Percentiles rank a stretch among this genome's conserved stretches.
These are phyloP conservation scores for Aspergillus vadensis DNA, from an alignment of 2,329 filamentous ascomycete species.

Conservation along the genomic window DNA sequence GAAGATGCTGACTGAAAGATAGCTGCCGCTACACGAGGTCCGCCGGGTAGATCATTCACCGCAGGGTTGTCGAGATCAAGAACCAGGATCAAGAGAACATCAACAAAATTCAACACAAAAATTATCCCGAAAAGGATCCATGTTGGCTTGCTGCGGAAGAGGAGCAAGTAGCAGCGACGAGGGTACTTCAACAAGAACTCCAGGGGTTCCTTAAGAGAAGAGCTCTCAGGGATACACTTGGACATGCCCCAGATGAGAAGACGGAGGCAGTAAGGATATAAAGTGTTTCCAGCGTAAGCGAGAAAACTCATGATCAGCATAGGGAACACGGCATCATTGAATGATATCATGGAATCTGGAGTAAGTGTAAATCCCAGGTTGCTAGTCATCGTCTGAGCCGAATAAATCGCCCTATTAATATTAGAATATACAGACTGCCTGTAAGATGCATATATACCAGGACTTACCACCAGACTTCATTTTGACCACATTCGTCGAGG, in stretches of 20 bases:
- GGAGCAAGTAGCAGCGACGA: conserved; percentile 62
- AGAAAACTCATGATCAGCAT: conserved; percentile 44
- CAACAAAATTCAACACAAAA: conserved; percentile 55
- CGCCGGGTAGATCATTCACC: conserved; percentile 44
- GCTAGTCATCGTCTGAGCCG: conserved; percentile 54
- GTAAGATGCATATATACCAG: background rate
- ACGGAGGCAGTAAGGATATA: conserved; percentile 59
- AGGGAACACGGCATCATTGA: conserved; percentile 48
- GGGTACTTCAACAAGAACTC: conserved; percentile 65
- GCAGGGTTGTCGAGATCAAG: conserved; percentile 56
- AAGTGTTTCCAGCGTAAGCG: conserved; percentile 43
- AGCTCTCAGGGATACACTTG: conserved; percentile 47
- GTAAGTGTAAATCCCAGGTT: conserved; percentile 60
- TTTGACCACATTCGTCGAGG: conserved; percentile 43
- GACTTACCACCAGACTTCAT: conserved; percentile 54
- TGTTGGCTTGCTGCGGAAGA: conserved; percentile 63
- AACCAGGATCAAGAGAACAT: conserved; percentile 57
- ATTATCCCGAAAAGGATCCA: conserved; percentile 59
- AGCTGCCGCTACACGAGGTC: conserved; percentile 56
- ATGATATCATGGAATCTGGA: conserved; percentile 57
- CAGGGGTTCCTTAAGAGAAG: conserved; percentile 37
- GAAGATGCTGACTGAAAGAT: conserved; percentile 60
- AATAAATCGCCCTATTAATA: conserved; percentile 50
- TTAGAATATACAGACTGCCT: background rate
- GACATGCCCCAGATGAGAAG: conserved; percentile 60